Evolutionary conservation across 2,329 filamentous ascomycete genomes (phyloP).

Genomic region (Trichoderma pleuroti): DNA sequence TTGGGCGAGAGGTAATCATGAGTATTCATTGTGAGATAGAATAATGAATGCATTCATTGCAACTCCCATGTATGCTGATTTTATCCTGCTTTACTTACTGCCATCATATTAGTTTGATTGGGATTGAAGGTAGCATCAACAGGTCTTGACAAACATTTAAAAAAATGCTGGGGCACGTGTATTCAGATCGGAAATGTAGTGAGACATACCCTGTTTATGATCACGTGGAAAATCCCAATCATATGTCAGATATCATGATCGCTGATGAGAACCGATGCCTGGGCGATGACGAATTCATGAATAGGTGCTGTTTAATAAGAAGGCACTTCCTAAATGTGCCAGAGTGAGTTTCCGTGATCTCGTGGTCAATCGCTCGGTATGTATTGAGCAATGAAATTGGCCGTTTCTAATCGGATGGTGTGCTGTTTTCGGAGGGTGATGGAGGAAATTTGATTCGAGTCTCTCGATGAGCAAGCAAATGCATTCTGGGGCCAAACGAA

Average conservation of each 20-base stretch:
- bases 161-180: too few species aligned
- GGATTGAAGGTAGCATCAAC: background rate
- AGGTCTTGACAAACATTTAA: background rate
- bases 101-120: background rate
- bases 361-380: background rate
- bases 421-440: background rate
- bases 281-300: background rate
- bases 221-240: background rate
- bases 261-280: background rate
- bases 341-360: background rate
- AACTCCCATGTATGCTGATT: background rate
- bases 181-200: background rate
- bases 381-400: background rate
- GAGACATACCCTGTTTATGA: background rate
- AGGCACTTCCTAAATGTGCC: background rate
- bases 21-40: background rate
- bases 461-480: background rate
- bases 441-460: background rate
- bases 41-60: background rate
- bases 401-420: background rate
- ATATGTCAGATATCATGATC: background rate
- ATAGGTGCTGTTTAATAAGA: background rate
- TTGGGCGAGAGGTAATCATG: background rate
- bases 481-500: background rate
- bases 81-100: background rate